Percentiles rank a stretch among this genome's conserved stretches.
These are phyloP conservation scores for Rosa hybrid DNA, from an alignment of 331 rosid species.

Conservation along the genomic window DNA sequence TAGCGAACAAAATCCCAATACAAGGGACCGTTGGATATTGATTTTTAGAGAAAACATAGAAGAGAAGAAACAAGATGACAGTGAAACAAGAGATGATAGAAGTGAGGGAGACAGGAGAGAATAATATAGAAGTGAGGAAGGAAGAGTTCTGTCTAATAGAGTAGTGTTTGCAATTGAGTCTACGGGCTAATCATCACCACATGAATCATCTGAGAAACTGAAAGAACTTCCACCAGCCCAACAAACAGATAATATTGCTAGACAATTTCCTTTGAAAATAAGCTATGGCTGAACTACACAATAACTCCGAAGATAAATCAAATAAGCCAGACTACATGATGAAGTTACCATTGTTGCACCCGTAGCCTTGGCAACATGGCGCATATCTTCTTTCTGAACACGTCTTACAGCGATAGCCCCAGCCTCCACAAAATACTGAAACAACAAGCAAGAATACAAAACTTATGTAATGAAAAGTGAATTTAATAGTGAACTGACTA, in stretches of 20 bases:
- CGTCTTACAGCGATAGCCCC: conserved; percentile 98
- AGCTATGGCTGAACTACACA: neutral
- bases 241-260: neutral
- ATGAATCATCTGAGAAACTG: neutral
- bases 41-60: neutral
- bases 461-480: conserved; percentile 1
- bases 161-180: neutral
- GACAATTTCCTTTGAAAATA: neutral
- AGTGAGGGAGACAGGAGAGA: neutral
- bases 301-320: neutral
- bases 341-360: conserved; percentile 86
- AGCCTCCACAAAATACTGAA: conserved; percentile 96
- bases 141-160: neutral
- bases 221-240: neutral
- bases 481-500: neutral
- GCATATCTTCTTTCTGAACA: conserved; percentile 94
- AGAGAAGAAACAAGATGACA: neutral
- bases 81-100: neutral
- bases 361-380: conserved; percentile 98
- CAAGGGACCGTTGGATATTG: neutral
- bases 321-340: neutral
- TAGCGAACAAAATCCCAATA: neutral
- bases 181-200: neutral
- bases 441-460: conserved; percentile 20
- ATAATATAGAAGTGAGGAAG: neutral